Conservation (phyloP, 2,329 filamentous ascomycete genomes). For the Lachnellula occidentalis region DNA sequence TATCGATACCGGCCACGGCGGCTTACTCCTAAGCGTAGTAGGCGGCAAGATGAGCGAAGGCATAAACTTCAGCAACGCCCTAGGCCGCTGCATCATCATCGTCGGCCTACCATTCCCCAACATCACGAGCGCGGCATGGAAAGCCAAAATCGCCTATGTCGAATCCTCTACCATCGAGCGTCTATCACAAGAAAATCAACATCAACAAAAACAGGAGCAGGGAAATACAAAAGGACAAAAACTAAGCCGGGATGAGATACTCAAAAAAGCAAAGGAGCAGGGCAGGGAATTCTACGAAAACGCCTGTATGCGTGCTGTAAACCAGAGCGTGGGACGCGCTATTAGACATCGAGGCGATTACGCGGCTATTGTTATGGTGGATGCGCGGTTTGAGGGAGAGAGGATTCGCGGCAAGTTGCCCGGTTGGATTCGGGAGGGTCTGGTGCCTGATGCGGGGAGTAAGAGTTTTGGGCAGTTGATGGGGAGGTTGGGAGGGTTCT, state of each 20-base stretch:
- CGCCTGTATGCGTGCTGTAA: constrained; percentile 92
- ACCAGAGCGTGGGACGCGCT: constrained; percentile 90
- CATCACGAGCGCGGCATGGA: constrained; percentile 83
- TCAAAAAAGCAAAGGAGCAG: constrained; percentile 43
- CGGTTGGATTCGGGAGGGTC: constrained; percentile 75
- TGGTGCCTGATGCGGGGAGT: constrained; percentile 47
- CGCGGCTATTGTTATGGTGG: constrained; percentile 81
- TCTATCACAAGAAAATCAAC: constrained; percentile 22
- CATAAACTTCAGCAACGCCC: constrained; percentile 91
- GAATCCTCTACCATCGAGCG: constrained; percentile 51
- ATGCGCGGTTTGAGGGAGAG: constrained; percentile 69
- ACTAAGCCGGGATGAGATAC: constrained; percentile 34
- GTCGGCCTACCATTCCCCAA: constrained; percentile 92
- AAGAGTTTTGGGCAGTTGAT: constrained; percentile 53
- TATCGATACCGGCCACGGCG: constrained; percentile 59
- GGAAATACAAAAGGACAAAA: too few species aligned
- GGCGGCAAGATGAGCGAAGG: constrained; percentile 94
- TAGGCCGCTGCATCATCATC: constrained; percentile 87
- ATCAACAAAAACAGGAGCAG: too few species aligned
- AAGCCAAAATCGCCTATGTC: constrained; percentile 82
- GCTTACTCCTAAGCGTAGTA: constrained; percentile 81
- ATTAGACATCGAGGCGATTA: constrained; percentile 87
- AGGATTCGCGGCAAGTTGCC: constrained; percentile 77
- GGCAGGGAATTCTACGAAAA: constrained; percentile 87
- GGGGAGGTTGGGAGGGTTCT: constrained; percentile 52